A percentile compares a stretch with the other conserved stretches of the same genome.
Evolutionary conservation across 192 early-diverging fungal genomes (phyloP).

Genomic region (Podila horticola): DNA sequence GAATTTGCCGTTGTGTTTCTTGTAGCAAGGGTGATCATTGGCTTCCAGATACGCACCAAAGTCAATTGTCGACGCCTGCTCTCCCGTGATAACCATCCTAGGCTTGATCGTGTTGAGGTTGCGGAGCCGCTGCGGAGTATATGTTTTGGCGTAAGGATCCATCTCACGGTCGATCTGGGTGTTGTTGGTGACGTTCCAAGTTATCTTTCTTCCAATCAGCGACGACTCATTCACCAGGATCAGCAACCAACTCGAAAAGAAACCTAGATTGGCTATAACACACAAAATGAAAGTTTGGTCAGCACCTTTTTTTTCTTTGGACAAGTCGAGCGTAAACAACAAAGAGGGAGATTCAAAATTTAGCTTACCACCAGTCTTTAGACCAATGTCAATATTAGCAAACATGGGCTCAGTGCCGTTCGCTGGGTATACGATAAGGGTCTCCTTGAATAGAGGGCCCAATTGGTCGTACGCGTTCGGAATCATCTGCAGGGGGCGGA

Average conservation of each 20-base stretch:
- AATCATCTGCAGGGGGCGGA: slow-evolving; percentile 35
- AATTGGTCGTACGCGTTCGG: slow-evolving; percentile 39
- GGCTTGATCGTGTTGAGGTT: slow-evolving; percentile 33
- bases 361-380: slow-evolving; percentile 32
- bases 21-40: slow-evolving; percentile 37
- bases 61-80: slow-evolving; percentile 38
- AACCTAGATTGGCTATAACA: slow-evolving; percentile 37
- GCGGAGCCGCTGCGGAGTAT: slow-evolving; percentile 26
- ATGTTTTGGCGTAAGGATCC: slow-evolving; percentile 44
- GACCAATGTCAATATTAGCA: slow-evolving; percentile 39
- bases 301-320: neutral
- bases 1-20: slow-evolving; percentile 47
- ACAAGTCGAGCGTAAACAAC: neutral
- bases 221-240: slow-evolving; percentile 44
- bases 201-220: slow-evolving; percentile 38
- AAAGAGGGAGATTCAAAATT: neutral
- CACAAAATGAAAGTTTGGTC: neutral
- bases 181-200: slow-evolving; percentile 50
- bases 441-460: slow-evolving; percentile 12
- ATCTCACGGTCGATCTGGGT: slow-evolving; percentile 44
- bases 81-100: slow-evolving; percentile 37
- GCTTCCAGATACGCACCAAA: slow-evolving; percentile 37
- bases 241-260: slow-evolving; percentile 45
- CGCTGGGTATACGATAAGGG: slow-evolving; percentile 35
- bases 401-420: slow-evolving; percentile 49